These are phyloP conservation scores for Arbutus unedo DNA, from an alignment of 148 eudicot genomes.

Conservation along the genomic window DNA sequence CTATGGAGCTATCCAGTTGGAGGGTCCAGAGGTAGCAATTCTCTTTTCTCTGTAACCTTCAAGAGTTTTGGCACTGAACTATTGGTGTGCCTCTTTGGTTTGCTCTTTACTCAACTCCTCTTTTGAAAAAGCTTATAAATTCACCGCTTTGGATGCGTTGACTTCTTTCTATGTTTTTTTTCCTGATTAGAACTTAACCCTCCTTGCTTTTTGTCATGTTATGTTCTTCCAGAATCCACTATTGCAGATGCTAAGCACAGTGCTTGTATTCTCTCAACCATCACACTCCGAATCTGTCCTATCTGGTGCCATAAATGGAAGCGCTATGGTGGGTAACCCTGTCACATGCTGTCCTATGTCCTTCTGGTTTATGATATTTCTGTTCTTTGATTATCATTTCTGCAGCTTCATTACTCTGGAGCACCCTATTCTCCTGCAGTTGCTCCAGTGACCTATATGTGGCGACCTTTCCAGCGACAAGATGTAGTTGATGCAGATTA, in stretches of 20 bases:
- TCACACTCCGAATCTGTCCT: constrained; percentile 35
- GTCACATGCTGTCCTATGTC: not conserved
- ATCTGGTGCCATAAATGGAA: constrained; percentile 53
- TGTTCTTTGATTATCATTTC: constrained; percentile 8
- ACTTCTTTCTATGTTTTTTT: not conserved
- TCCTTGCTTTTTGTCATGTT: not conserved
- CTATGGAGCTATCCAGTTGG: constrained; percentile 60
- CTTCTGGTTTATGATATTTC: not conserved
- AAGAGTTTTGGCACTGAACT: not conserved
- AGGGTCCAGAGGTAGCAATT: constrained; percentile 74
- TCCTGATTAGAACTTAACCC: not conserved
- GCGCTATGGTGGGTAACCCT: constrained; percentile 63
- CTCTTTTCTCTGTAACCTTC: constrained; percentile 21
- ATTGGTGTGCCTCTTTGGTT: not conserved
- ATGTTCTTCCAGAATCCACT: constrained; percentile 51
- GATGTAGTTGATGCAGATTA: constrained; percentile 16
- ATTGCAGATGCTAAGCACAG: constrained; percentile 43
- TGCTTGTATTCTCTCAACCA: constrained; percentile 46
- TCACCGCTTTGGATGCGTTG: not conserved
- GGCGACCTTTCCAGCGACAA: constrained; percentile 52
- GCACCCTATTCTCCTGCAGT: constrained; percentile 41
- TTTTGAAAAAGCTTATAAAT: not conserved
- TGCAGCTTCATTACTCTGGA: constrained; percentile 64
- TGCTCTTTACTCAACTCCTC: not conserved
- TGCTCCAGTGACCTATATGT: constrained; percentile 79